phyloP scores from a whole-genome alignment of 192 early-diverging fungal genomes.

The Backusella westeae region DNA sequence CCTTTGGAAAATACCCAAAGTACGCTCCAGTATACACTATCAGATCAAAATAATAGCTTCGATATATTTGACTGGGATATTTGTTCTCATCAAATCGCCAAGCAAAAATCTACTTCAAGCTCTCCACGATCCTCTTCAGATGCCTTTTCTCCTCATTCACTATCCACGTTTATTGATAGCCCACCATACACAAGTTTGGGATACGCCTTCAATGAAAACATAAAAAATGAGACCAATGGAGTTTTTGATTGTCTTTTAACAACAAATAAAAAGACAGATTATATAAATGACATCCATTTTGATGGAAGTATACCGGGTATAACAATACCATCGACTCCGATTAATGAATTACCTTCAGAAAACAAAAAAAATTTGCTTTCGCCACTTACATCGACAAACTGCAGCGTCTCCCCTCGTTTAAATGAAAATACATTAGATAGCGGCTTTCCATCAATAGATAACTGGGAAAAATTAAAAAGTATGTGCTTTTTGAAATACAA shows the following conservation, averaged over 20 bases:
- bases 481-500: neutral
- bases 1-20: neutral
- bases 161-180: neutral
- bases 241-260: neutral
- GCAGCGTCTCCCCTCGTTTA: neutral
- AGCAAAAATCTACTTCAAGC: neutral
- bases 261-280: neutral
- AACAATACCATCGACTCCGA: slow-evolving; percentile 15
- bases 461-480: neutral
- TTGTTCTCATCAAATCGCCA: neutral
- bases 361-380: neutral
- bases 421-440: neutral
- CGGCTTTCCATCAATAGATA: neutral
- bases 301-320: slow-evolving; percentile 13
- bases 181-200: neutral
- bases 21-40: neutral
- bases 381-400: neutral
- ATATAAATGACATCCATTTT: neutral
- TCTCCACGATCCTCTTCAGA: slow-evolving; percentile 8
- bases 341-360: neutral
- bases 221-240: neutral
- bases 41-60: neutral
- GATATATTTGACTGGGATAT: slow-evolving; percentile 4
- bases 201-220: neutral
- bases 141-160: neutral